Base-by-base conservation (phyloP, 2,329 filamentous ascomycete genomes). In the Thelonectria olida region DNA sequence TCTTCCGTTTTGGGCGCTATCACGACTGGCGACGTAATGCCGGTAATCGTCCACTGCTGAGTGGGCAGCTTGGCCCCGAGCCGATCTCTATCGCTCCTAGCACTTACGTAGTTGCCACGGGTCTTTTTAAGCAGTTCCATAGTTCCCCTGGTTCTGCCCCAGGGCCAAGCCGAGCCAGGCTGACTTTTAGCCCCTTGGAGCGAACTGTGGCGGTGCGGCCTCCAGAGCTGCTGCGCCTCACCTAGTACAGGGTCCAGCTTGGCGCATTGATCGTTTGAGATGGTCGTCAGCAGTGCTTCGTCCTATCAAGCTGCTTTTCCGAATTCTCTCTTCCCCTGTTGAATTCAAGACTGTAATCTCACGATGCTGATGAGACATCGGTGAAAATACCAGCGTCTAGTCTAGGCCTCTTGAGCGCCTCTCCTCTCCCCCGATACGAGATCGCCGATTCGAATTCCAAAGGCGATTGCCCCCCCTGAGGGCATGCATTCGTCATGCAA, bases 401-500 rank as follows among this genome's bases (percentile, higher is more conserved):
- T 36, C 19, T n/a, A 42, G 25, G 41, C 52, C 27, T 44, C 54
- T 31, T 54, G 54, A 58, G 47, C 45, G 63, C 53, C 51, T 45
- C 47, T 51, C 52, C 45, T 64, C 45, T 59, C 48, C 47, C 17
- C 55, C 42, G 59, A 62, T 63, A 67, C 25, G 54, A 31, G 56
- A 53, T 41, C 44, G 31, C 27, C 45, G 28, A 49, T 49, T 41
- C 23, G 19, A 55, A 56, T n/a, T 44, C 52, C 15, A 31, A 55
- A 63, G 69, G 61, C 68, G 64, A 62, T 67, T 66, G 73, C 75
- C 77, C 58, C 57, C 76, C 73, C 72, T 71, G 76, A 76, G 81
- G 81, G 78, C 78, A 79, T 79, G 76, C 70, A 67, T 69, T 64
- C 73, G 76, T 71, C 66, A 86, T 87, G 85, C 80, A 89, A 77